Percentiles rank a stretch among this genome's conserved stretches.
These are phyloP conservation scores for Thinopyrum obtusiflorum DNA, from an alignment of 202 grass and related monocot genomes.

Conservation along the genomic window DNA sequence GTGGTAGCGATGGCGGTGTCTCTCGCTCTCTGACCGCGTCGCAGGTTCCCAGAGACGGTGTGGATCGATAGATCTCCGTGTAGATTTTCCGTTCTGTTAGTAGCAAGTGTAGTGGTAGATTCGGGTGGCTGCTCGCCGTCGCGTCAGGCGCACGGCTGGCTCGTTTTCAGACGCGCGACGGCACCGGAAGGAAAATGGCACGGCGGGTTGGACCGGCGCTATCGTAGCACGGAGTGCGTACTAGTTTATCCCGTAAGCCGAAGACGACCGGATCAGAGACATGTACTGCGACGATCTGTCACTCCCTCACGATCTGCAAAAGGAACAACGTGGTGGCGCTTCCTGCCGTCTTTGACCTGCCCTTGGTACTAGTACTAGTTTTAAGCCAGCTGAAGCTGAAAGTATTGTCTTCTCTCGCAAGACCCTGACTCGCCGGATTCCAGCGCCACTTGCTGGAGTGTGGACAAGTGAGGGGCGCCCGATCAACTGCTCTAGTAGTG, in stretches of 20 bases:
- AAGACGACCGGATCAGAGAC: constrained; percentile 33
- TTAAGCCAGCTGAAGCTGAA: neutral
- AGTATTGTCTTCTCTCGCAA: no score
- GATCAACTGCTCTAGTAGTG: no score
- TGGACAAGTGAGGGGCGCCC: no score
- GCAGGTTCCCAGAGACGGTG: no score
- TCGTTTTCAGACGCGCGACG: neutral
- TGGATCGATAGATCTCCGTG: neutral
- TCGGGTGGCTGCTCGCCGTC: neutral
- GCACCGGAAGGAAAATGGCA: neutral
- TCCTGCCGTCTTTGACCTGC: constrained; percentile 30
- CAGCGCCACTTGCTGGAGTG: no score
- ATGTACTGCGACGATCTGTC: neutral
- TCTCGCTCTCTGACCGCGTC: no score
- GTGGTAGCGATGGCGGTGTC: no score
- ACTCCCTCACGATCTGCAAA: no score
- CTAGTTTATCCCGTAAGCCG: neutral
- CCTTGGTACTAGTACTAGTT: no score
- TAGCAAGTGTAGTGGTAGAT: neutral
- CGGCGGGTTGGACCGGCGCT: constrained; percentile 16
- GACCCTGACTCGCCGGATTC: no score
- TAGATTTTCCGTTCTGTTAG: neutral
- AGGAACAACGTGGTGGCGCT: constrained; percentile 36
- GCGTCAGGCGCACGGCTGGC: neutral
- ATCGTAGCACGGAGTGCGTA: no score